These are phyloP conservation scores for Neckera pumila DNA, from an alignment of 225 moss, liverwort and hornwort species.

Conservation along the genomic window DNA sequence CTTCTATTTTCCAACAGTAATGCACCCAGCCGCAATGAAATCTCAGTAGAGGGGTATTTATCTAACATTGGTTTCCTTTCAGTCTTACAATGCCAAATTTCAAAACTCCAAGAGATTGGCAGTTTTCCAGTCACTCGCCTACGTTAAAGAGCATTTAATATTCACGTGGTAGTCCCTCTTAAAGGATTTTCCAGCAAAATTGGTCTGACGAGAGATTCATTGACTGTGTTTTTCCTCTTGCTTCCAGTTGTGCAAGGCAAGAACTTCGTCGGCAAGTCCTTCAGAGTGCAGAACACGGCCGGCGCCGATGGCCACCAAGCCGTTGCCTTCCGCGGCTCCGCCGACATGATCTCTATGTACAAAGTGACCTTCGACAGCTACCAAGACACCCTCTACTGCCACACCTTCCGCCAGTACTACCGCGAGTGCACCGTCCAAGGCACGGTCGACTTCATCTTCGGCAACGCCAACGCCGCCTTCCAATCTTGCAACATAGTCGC, in stretches of 20 bases:
- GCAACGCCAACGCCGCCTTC: constrained; percentile 42
- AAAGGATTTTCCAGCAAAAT: background rate
- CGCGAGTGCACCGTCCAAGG: constrained; percentile 43
- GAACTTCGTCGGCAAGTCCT: constrained; percentile 34
- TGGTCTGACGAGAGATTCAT: background rate
- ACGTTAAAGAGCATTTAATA: background rate
- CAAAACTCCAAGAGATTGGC: background rate
- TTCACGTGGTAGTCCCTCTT: background rate
- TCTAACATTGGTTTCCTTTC: background rate
- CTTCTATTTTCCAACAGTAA: background rate
- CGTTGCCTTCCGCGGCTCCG: constrained; percentile 50
- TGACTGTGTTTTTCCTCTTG: background rate
- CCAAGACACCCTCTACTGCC: constrained; percentile 65
- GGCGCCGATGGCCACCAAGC: constrained; percentile 49
- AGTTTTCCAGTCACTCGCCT: background rate
- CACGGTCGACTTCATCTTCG: constrained; percentile 71
- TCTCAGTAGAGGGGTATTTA: background rate
- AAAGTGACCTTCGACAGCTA: constrained; percentile 49
- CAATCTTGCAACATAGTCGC: constrained; percentile 35
- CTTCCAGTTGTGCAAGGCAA: constrained; percentile 26
- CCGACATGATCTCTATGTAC: constrained; percentile 39
- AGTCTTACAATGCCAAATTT: background rate
- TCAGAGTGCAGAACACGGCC: constrained; percentile 58
- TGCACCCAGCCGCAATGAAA: background rate
- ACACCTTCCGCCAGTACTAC: constrained; percentile 57